phyloP scores from a whole-genome alignment of 768 basidiomycete genomes.

The Cystobasidium onofrii region DNA sequence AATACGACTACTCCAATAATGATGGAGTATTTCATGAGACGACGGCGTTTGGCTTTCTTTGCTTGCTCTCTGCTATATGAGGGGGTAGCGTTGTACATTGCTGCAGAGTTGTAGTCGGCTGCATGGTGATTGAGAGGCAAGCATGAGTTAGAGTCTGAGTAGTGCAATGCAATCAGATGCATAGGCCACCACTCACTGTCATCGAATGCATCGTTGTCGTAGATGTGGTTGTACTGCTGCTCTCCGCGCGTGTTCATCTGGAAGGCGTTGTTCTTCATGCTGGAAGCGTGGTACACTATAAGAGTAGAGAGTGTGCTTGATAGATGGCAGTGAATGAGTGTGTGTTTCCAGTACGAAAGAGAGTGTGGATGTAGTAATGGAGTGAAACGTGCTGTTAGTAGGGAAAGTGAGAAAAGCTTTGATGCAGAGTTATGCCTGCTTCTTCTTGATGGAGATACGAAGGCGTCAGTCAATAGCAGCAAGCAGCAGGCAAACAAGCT shows the following conservation, averaged over 20 bases:
- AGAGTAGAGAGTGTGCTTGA: not conserved
- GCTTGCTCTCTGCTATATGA: not conserved
- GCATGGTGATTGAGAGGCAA: too few relatives aligned
- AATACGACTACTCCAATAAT: not conserved
- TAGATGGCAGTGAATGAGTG: not conserved
- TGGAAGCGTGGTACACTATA: not conserved
- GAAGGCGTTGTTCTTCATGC: not conserved
- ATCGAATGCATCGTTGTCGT: not conserved
- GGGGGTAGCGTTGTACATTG: not conserved
- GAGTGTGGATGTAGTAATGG: not conserved
- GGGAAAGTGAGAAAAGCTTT: not conserved
- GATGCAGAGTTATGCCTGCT: too few relatives aligned
- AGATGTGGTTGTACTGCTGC: not conserved
- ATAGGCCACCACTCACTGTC: not conserved
- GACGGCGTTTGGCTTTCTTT: conserved; percentile 7
- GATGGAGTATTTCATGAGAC: conserved; percentile 8
- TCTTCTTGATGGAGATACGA: too few relatives aligned
- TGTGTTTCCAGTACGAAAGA: not conserved
- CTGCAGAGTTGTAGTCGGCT: not conserved
- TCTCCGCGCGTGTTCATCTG: not conserved
- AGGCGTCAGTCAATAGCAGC: too few relatives aligned
- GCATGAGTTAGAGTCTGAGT: too few relatives aligned
- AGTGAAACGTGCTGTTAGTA: not conserved
- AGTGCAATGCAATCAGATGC: not conserved
- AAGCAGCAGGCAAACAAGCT: too few relatives aligned